Percentiles rank a stretch among this genome's conserved stretches.
Conservation (phyloP, 306 rosid genomes). For the Cicer chorassanicum region DNA sequence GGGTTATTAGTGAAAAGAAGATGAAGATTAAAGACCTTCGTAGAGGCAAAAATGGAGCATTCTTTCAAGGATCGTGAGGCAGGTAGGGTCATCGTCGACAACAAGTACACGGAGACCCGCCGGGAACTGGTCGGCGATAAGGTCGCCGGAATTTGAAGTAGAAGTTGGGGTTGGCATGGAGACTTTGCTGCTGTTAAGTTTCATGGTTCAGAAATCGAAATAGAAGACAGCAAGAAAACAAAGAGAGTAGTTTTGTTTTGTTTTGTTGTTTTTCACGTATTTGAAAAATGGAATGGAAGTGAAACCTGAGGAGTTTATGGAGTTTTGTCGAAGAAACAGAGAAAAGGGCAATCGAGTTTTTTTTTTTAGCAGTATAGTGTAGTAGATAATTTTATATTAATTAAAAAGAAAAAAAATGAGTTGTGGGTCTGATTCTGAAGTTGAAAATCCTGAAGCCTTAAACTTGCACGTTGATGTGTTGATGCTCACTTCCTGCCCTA, state of each 20-base stretch:
- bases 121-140: conserved; percentile 77
- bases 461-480: conserved; percentile 21
- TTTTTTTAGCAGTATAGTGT: background rate
- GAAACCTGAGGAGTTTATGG: conserved; percentile 40
- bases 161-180: conserved; percentile 74
- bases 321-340: conserved; percentile 31
- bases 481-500: conserved; percentile 18
- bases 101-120: conserved; percentile 89
- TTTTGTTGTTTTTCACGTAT: conserved; percentile 37
- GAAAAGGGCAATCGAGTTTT: conserved; percentile 35
- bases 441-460: background rate
- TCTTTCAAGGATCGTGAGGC: conserved; percentile 92
- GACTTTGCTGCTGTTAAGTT: conserved; percentile 58
- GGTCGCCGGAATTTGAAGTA: conserved; percentile 57
- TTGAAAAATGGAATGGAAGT: conserved; percentile 30
- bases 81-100: conserved; percentile 96
- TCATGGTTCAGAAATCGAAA: conserved; percentile 59
- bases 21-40: conserved; percentile 60
- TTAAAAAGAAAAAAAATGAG: conserved; percentile 2
- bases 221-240: conserved; percentile 17
- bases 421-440: conserved; percentile 43
- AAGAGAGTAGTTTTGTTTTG: background rate
- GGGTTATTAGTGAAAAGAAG: conserved; percentile 5
- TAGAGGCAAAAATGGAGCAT: conserved; percentile 86
- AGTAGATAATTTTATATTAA: background rate